phyloP scores from a whole-genome alignment of 78 protist species.

The Dictyostelium brefeldianum region DNA sequence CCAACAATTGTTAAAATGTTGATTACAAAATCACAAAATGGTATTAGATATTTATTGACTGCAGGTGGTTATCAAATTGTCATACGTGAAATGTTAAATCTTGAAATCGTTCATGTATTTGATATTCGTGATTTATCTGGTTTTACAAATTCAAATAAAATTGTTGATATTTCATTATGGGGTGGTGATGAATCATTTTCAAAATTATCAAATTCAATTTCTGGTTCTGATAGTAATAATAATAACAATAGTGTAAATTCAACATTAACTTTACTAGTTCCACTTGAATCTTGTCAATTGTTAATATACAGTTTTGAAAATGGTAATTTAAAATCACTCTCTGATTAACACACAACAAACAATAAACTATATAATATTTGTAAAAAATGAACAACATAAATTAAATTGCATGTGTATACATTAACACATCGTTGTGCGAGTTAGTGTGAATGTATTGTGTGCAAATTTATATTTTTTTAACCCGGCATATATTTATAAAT shows the following conservation, averaged over 20 bases:
- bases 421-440: too few species aligned
- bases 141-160: slow-evolving; percentile 30
- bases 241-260: background rate
- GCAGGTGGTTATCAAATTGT: slow-evolving; percentile 76
- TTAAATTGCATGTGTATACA: too few species aligned
- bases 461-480: too few species aligned
- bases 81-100: slow-evolving; percentile 40
- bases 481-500: too few species aligned
- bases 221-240: background rate
- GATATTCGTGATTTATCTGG: slow-evolving; percentile 59
- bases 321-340: slow-evolving; percentile 23
- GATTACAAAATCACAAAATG: slow-evolving; percentile 3
- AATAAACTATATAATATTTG: background rate
- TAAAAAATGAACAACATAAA: too few species aligned
- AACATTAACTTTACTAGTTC: slow-evolving; percentile 29
- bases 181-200: slow-evolving; percentile 30
- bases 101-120: slow-evolving; percentile 53
- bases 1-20: slow-evolving; percentile 57
- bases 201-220: background rate
- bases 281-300: slow-evolving; percentile 62
- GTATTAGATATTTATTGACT: slow-evolving; percentile 28
- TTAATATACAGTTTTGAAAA: slow-evolving; percentile 43
- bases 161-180: slow-evolving; percentile 42
- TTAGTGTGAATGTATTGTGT: too few species aligned
- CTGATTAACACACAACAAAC: background rate